These are phyloP conservation scores for Aspergillus cristatus DNA, from an alignment of 495 filamentous ascomycete species.

Conservation along the genomic window DNA sequence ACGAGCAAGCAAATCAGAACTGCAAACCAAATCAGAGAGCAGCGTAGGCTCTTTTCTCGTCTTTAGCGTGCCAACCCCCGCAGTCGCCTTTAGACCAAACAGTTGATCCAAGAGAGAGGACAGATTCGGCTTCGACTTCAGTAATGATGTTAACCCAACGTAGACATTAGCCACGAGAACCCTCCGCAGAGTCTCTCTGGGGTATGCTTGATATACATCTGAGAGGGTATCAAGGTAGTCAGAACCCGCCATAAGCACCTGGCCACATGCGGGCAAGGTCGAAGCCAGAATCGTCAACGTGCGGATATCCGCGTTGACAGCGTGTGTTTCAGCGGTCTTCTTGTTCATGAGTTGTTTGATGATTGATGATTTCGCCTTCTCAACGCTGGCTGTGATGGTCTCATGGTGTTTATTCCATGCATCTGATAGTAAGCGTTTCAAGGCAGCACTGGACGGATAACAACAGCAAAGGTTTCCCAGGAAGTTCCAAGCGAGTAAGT, in stretches of 20 bases:
- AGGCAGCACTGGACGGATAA: conserved; percentile 29
- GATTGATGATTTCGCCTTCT: conserved; percentile 37
- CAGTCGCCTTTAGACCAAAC: conserved; percentile 65
- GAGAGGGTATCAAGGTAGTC: conserved; percentile 74
- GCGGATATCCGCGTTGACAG: conserved; percentile 25
- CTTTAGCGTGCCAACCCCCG: conserved; percentile 41
- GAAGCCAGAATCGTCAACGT: conserved; percentile 33
- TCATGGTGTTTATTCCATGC: conserved; percentile 26
- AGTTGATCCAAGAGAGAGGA: conserved; percentile 71
- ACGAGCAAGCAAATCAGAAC: conserved; percentile 27
- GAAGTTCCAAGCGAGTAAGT: conserved; percentile 29
- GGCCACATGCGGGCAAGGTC: conserved; percentile 25
- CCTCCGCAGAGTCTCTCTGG: conserved; percentile 47
- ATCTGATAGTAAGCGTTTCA: conserved; percentile 37
- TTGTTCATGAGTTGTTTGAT: conserved; percentile 41
- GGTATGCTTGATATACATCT: conserved; percentile 49
- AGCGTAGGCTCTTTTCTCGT: conserved; percentile 30
- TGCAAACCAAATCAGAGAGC: conserved; percentile 38
- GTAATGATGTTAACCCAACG: conserved; percentile 57
- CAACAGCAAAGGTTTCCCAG: conserved; percentile 30
- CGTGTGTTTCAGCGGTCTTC: conserved; percentile 19
- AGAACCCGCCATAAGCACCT: conserved; percentile 68
- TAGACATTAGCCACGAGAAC: conserved; percentile 62
- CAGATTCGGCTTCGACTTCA: conserved; percentile 56
- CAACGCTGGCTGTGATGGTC: conserved; percentile 29